Evolutionary conservation across 768 basidiomycete genomes (phyloP).

Genomic region (Lentinula guzmanii): DNA sequence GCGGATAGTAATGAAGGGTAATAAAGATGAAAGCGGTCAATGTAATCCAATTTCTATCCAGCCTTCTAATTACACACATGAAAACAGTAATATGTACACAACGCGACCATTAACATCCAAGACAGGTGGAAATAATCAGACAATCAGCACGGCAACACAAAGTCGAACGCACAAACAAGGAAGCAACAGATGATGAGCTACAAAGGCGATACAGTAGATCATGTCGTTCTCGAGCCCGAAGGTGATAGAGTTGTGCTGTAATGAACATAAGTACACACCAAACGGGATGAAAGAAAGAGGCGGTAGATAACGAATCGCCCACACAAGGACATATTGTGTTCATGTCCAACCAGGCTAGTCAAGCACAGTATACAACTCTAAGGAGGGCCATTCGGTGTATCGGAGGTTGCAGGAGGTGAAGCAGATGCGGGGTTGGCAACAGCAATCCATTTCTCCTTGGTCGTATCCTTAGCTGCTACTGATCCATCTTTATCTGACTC

Average conservation of each 20-base stretch:
- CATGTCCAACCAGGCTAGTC: neutral
- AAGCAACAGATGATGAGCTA: conserved; percentile 10
- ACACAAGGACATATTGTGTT: neutral
- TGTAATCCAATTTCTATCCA: neutral
- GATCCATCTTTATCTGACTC: conserved; percentile 42
- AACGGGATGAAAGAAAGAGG: neutral
- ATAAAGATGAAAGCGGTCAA: no score
- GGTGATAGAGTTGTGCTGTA: neutral
- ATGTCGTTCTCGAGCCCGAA: neutral
- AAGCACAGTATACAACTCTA: no score
- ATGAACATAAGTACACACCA: neutral
- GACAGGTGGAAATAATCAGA: conserved; percentile 11
- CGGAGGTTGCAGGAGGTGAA: neutral
- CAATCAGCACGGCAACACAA: conserved; percentile 12
- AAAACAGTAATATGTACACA: neutral
- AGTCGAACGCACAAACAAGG: conserved; percentile 12
- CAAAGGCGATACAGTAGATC: neutral
- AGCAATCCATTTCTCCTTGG: conserved; percentile 69
- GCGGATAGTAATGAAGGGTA: no score
- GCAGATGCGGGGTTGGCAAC: conserved; percentile 41
- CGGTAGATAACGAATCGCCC: neutral
- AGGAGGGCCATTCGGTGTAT: neutral
- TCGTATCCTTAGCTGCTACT: conserved; percentile 22
- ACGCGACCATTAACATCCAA: neutral
- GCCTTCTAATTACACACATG: neutral